Base-by-base conservation (phyloP, 768 basidiomycete species). In the Suillus variegatus region DNA sequence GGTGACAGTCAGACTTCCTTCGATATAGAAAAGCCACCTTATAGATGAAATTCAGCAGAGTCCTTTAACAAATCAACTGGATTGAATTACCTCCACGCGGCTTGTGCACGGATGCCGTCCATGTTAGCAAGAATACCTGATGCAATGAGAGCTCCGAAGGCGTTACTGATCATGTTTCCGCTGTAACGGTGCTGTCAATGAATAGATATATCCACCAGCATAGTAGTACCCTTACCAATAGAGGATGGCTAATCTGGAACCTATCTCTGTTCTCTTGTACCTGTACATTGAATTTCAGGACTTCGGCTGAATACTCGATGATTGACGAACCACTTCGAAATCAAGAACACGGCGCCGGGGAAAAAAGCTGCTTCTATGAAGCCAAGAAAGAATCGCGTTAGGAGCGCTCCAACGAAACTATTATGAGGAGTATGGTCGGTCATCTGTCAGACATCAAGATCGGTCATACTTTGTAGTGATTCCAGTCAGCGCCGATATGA, bases 101-200 rank as follows among this genome's bases (percentile, higher is more conserved):
- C 75, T 47, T 82, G 74, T 2, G 84, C 85, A 6, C 82, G 78
- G 46, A 71, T 75, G 40, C 82, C 83, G 46, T 87, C 76, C 82
- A 87, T 84, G 6, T 74, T 75, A 16, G 70, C 73, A 52, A 86
- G 74, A 62, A 85, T 83, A 13, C 80, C 84, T 4, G 82, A 81
- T 18, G 83, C 82, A 49, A 86, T 74, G 44, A 86, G 74, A 6
- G 82, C 77, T 2, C 85, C 85, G 66, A 87, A 86, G 10, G 85
- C 87, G 74, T 86, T 87, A 16, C 80, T 80, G 64, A 85, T 81
- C 38, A 86, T 73, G 62, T 82, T 84, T 43, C 85, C 84, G 68
- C 56, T 57, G 56, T 4, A 57, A 57, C 7, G n/a, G 7, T 40
- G 13, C 13, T n/a, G 36, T 13, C 14, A 9, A 40, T 22, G n/a